phyloP scores from a whole-genome alignment of 345 rosid genomes.

The Ailanthus altissimus region DNA sequence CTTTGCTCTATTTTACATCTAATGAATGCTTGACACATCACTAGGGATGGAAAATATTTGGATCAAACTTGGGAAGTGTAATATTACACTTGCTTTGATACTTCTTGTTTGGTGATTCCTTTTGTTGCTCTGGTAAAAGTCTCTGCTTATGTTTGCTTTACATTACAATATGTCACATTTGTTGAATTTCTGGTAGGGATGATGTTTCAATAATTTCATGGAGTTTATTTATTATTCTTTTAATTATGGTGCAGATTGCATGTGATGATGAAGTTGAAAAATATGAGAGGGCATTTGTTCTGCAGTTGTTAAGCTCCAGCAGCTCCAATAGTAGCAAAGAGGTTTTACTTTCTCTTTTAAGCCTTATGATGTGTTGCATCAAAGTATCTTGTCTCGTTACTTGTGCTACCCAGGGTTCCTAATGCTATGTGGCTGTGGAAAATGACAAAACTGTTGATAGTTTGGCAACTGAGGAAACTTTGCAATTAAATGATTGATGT shows the following conservation, averaged over 20 bases:
- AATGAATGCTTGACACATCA: no score
- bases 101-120: neutral
- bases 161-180: neutral
- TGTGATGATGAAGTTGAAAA: slow-evolving; percentile 71
- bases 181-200: neutral
- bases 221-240: slow-evolving; percentile 16
- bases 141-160: neutral
- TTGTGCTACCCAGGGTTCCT: slow-evolving; percentile 4
- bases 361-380: neutral
- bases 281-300: slow-evolving; percentile 77
- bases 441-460: neutral
- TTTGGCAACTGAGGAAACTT: neutral
- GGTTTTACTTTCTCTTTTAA: slow-evolving; percentile 41
- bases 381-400: slow-evolving; percentile 4
- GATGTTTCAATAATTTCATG: slow-evolving; percentile 3
- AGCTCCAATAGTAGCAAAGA: slow-evolving; percentile 51
- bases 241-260: slow-evolving; percentile 58
- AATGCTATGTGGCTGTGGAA: neutral
- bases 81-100: neutral
- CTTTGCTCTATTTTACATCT: no score
- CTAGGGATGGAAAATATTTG: no score
- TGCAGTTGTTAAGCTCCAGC: slow-evolving; percentile 66
- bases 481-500: slow-evolving; percentile 40
- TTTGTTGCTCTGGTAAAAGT: neutral
- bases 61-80: neutral